A percentile compares a stretch with the other conserved stretches of the same genome.
phyloP scores from a whole-genome alignment of 352 stramenopile species.

The Globisporangium rhizosaccharum region DNA sequence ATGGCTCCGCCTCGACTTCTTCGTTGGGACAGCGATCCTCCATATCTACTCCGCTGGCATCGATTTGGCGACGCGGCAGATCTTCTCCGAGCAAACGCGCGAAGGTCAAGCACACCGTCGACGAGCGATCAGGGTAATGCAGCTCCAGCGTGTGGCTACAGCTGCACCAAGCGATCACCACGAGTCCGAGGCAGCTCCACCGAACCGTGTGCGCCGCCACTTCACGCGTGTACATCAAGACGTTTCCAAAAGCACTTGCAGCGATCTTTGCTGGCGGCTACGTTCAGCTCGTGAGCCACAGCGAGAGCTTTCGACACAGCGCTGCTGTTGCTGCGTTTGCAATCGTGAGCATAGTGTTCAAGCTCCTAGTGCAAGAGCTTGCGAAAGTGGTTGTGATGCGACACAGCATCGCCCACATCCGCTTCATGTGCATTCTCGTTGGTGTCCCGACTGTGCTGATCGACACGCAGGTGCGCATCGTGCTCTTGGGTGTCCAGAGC shows the following conservation, averaged over 20 bases:
- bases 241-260: background rate
- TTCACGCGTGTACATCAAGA: constrained; percentile 4
- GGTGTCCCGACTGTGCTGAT: constrained; percentile 36
- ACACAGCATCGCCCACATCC: constrained; percentile 22
- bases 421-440: constrained; percentile 30
- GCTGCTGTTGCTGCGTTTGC: background rate
- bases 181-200: background rate
- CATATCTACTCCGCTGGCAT: no score
- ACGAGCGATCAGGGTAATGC: no score
- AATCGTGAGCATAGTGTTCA: background rate
- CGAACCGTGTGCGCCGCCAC: no score
- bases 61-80: no score
- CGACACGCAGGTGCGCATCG: constrained; percentile 33
- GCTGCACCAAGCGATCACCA: background rate
- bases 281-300: constrained; percentile 4
- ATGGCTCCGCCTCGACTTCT: no score
- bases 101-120: no score
- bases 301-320: background rate
- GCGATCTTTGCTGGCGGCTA: background rate
- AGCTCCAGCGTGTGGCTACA: no score
- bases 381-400: constrained; percentile 22
- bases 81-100: no score
- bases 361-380: constrained; percentile 18
- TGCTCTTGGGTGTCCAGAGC: constrained; percentile 22
- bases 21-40: no score